Evolutionary conservation across 192 early-diverging fungal species (phyloP), one percentile per base, ranked within the genome.

Genomic region (Phlyctochytrium arcticum): DNA sequence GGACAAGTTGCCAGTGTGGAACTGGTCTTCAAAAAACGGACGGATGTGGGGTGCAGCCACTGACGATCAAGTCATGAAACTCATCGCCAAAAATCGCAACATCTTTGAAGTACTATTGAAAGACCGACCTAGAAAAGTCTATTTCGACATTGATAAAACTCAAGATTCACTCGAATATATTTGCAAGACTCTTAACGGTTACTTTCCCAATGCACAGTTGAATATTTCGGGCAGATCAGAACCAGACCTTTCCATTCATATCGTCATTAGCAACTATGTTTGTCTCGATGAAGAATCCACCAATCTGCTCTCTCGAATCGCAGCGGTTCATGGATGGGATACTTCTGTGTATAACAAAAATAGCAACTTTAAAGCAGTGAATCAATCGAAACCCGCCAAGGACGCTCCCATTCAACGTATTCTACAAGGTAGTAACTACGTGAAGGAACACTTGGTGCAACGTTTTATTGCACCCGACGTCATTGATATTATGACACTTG

Each of bases 281-380:
- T 10, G 12, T 9, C 33, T 32, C 31, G 8, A 10, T 57, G 54
- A 10, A 32, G 7, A 10, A 23, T 12, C 31, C 34, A 12, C 31
- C n/a, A n/a, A n/a, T n/a, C n/a, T n/a, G 7, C 7, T 21, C 31
- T 10, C 21, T 32, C 7, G 12, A 5, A 10, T 5, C 17, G 31
- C 7, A 10, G 21, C 12, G 10, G 6, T 23, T 23, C 29, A 32
- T 57, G 8, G 33, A 57, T 34, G 34, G 12, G 10, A 32, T 17
- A n/a, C n/a, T n/a, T n/a, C n/a, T 26, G 54, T 57, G 9, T 57
- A 57, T 21, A 57, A n/a, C 33, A 57, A 34, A 34, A 57, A 57
- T 57, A 23, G 33, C 5, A 57, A 57, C 54, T 57, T 33, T 31
- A 57, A 57, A 57, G 24, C 27, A n/a, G 34, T 57, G 9, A 9